A percentile compares a stretch with the other conserved stretches of the same genome.
Evolutionary conservation across 1,139 yeast genomes (phyloP).

Genomic region (Geotrichum bryndzae): DNA sequence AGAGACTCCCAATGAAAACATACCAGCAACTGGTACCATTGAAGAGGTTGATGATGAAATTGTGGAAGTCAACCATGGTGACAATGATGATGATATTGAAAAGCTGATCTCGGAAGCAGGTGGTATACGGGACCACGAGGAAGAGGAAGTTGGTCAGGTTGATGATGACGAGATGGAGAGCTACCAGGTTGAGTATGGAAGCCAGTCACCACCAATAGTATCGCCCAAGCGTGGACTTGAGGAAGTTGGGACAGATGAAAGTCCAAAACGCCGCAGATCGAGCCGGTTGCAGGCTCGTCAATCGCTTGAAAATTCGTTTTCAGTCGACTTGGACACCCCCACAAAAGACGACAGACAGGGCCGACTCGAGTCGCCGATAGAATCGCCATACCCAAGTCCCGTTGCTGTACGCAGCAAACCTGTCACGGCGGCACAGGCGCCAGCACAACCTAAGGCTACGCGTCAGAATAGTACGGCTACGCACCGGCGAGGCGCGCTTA

Average conservation of each 20-base stretch:
- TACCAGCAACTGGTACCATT: not conserved
- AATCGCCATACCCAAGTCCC: not conserved
- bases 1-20: not conserved
- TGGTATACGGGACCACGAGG: not conserved
- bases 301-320: not conserved
- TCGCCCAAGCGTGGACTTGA: not conserved
- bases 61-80: slow-evolving; percentile 4
- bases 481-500: not conserved
- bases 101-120: not conserved
- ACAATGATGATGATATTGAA: slow-evolving; percentile 5
- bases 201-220: not conserved
- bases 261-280: slow-evolving; percentile 6
- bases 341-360: slow-evolving; percentile 10
- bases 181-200: slow-evolving; percentile 1
- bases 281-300: not conserved
- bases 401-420: not conserved
- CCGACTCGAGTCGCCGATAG: not conserved
- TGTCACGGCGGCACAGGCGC: not conserved
- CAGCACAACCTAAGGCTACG: not conserved
- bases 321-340: not conserved
- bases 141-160: not conserved
- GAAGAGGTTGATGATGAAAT: not conserved
- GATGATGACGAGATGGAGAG: slow-evolving; percentile 4
- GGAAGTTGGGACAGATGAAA: slow-evolving; percentile 6
- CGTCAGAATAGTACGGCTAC: not conserved